Percentiles rank a stretch among this genome's conserved stretches.
Conservation (phyloP, 1,284 basidiomycete species). For the Cryptococcus jaspeensis region DNA sequence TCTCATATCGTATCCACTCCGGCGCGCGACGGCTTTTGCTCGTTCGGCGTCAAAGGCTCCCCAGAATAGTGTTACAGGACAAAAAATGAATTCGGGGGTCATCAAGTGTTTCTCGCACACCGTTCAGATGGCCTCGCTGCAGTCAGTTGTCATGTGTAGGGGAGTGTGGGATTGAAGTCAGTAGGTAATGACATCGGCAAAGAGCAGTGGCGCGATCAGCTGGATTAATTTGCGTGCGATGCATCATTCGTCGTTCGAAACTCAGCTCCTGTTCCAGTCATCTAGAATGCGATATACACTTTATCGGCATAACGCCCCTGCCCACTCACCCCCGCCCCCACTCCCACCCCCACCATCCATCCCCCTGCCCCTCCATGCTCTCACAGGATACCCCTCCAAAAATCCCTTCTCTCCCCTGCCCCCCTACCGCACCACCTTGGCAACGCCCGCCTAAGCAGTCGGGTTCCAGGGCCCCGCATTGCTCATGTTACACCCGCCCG, state of each 20-base stretch:
- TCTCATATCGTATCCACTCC: no score
- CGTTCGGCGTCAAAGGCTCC: no score
- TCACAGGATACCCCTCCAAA: background rate
- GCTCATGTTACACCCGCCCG: conserved; percentile 78
- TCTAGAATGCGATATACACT: no score
- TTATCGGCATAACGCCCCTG: no score
- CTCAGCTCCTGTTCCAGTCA: background rate
- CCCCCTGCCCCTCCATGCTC: background rate
- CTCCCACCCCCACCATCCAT: background rate
- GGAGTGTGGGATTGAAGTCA: no score
- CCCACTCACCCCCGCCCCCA: background rate
- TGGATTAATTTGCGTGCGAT: background rate
- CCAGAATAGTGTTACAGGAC: no score
- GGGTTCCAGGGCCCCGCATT: conserved; percentile 92
- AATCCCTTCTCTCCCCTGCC: background rate
- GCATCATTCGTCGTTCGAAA: background rate
- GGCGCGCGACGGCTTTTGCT: no score
- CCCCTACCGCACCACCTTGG: background rate
- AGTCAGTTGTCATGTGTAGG: background rate
- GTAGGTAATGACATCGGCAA: no score
- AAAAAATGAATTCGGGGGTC: background rate
- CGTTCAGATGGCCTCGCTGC: no score
- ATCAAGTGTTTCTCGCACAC: no score
- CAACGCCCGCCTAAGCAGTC: background rate
- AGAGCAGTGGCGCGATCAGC: no score